Conservation (phyloP, 257 asterid genomes). For the Nicotiana attenuata region DNA sequence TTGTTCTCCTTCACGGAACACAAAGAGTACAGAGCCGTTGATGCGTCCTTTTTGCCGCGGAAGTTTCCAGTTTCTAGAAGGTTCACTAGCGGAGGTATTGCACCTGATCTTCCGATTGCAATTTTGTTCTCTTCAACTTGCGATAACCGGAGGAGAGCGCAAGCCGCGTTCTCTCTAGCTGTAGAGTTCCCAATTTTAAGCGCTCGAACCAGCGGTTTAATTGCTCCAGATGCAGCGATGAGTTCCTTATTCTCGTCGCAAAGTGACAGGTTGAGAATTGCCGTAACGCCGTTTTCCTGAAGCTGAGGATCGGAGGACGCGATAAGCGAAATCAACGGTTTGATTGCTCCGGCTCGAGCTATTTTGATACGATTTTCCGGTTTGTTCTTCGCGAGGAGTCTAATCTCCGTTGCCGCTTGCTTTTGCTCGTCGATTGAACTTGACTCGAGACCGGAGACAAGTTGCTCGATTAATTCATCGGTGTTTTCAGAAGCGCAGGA, state of each 20-base stretch:
- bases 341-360: slow-evolving; percentile 82
- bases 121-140: slow-evolving; percentile 59
- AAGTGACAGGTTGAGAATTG: slow-evolving; percentile 74
- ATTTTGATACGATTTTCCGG: slow-evolving; percentile 79
- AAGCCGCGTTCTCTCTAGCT: slow-evolving; percentile 84
- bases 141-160: slow-evolving; percentile 77
- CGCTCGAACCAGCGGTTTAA: slow-evolving; percentile 66
- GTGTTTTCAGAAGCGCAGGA: slow-evolving; percentile 67
- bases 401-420: slow-evolving; percentile 78
- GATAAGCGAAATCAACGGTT: slow-evolving; percentile 60
- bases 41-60: slow-evolving; percentile 89
- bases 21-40: slow-evolving; percentile 78
- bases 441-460: slow-evolving; percentile 66
- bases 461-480: slow-evolving; percentile 62
- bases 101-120: slow-evolving; percentile 80
- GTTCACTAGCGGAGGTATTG: slow-evolving; percentile 65
- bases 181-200: slow-evolving; percentile 59
- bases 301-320: slow-evolving; percentile 66
- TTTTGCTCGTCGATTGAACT: slow-evolving; percentile 48
- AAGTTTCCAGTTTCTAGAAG: slow-evolving; percentile 62
- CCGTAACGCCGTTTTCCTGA: slow-evolving; percentile 89
- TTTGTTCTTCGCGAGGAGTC: slow-evolving; percentile 80
- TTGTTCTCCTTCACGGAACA: slow-evolving; percentile 90
- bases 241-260: slow-evolving; percentile 83
- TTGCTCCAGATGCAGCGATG: slow-evolving; percentile 73